A percentile compares a stretch with the other conserved stretches of the same genome.
These are phyloP conservation scores for Halenospora varia DNA, from an alignment of 495 filamentous ascomycete genomes.

Conservation along the genomic window DNA sequence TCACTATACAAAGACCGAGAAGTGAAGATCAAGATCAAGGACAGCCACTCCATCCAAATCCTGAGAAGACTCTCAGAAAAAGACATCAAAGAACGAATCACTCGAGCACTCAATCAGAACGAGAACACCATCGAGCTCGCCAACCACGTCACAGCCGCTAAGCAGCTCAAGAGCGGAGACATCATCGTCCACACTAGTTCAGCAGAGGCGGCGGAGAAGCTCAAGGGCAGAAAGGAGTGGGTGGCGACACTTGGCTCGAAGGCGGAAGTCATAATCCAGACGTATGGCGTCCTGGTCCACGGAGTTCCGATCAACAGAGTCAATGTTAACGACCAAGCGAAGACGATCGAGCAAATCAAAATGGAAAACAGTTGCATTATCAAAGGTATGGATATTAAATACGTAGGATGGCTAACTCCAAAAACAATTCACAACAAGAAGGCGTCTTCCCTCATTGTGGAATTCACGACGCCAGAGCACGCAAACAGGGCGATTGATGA, in stretches of 20 bases:
- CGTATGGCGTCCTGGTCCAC: constrained; percentile 16
- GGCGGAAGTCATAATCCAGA: constrained; percentile 15
- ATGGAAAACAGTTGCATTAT: constrained; percentile 23
- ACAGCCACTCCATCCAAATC: constrained; percentile 1
- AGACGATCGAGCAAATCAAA: constrained; percentile 22
- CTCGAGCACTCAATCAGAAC: not conserved
- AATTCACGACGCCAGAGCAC: constrained; percentile 21
- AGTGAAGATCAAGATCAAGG: not conserved
- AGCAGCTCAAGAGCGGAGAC: constrained; percentile 15
- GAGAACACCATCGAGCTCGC: not conserved
- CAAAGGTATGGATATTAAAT: constrained; percentile 17
- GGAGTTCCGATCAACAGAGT: constrained; percentile 20
- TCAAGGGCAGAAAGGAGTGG: constrained; percentile 12
- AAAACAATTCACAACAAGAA: constrained; percentile 14
- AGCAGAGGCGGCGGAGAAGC: constrained; percentile 6
- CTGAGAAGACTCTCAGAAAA: not conserved
- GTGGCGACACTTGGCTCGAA: constrained; percentile 15
- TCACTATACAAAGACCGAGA: too few species aligned
- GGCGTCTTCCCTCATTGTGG: constrained; percentile 21
- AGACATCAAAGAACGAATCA: constrained; percentile 2
- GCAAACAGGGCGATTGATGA: constrained; percentile 16
- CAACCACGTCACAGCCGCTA: constrained; percentile 1
- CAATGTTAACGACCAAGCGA: constrained; percentile 21
- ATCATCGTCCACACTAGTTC: constrained; percentile 11
- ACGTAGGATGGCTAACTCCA: constrained; percentile 19